Evolutionary conservation across 2,329 filamentous ascomycete species (phyloP), one percentile per base, ranked within the genome.

Genomic region (Pseudocercospora macadamiae): DNA sequence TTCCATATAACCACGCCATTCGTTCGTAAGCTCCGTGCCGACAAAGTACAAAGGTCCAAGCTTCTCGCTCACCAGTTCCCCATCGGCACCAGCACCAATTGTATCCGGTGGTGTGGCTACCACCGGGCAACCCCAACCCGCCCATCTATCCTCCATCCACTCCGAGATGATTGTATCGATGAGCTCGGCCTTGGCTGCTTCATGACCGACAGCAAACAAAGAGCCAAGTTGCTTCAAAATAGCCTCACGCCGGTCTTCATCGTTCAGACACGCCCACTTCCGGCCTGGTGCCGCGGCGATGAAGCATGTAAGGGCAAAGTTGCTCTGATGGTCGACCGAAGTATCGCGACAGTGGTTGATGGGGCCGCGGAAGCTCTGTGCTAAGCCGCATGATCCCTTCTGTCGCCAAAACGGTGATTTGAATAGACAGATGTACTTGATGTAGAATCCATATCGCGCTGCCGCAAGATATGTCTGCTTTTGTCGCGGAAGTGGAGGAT

Each of bases 1-100:
- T 36, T 60, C 57, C 57, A 60, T 60, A 16, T 60, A 60, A 8
- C 57, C 57, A 25, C 56, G 56, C 57, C 57, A 60, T 25, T 60
- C 57, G 10, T 32, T 37, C 3, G 57, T 32, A 14, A 36, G 36
- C 57, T 60, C 57, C 16, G 57, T 60, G 12, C 57, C 57, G 12
- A 34, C 55, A 32, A 60, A 60, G 45, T 60, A 53, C 12, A 32
- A 12, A n/a, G n/a, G n/a, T n/a, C n/a, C n/a, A n/a, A n/a, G n/a
- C n/a, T n/a, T n/a, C n/a, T n/a, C n/a, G n/a, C n/a, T n/a, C n/a
- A n/a, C n/a, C n/a, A n/a, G n/a, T n/a, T n/a, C n/a, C n/a, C n/a
- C n/a, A n/a, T n/a, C n/a, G n/a, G n/a, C n/a, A n/a, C n/a, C n/a
- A n/a, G n/a, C n/a, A n/a, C n/a, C n/a, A n/a, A n/a, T n/a, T n/a